Evolutionary conservation across 2,329 filamentous ascomycete species (phyloP).

Genomic region (Fusarium xyrophilum): DNA sequence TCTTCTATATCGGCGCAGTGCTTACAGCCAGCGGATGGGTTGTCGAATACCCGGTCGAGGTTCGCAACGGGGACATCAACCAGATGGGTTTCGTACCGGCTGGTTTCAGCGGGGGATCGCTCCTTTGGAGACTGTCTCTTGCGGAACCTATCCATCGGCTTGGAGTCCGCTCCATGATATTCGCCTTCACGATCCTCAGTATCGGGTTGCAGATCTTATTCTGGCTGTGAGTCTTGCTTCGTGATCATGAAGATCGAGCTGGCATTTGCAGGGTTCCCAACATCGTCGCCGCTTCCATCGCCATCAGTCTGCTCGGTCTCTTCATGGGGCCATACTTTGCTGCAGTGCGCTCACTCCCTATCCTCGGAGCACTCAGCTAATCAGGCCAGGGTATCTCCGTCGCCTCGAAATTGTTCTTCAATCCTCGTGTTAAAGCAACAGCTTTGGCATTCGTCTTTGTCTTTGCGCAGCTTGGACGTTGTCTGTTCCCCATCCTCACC

Average conservation of each 20-base stretch:
- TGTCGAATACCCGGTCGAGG: slow-evolving; percentile 67
- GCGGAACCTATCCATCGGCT: slow-evolving; percentile 65
- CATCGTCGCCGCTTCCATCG: slow-evolving; percentile 59
- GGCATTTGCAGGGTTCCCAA: slow-evolving; percentile 47
- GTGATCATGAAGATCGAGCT: fast-evolving
- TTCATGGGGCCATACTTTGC: slow-evolving; percentile 66
- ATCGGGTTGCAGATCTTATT: slow-evolving; percentile 65
- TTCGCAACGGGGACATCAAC: slow-evolving; percentile 62
- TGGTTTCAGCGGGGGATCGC: slow-evolving; percentile 64
- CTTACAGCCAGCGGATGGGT: slow-evolving; percentile 69
- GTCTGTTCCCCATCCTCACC: slow-evolving; percentile 62
- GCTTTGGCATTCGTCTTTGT: slow-evolving; percentile 61
- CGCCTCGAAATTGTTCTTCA: slow-evolving; percentile 61
- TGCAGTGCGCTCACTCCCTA: slow-evolving; percentile 48
- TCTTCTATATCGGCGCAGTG: slow-evolving; percentile 64
- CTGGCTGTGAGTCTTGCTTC: slow-evolving; percentile 55
- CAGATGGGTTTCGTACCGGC: slow-evolving; percentile 68
- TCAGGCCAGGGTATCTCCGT: slow-evolving; percentile 57
- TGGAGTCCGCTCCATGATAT: slow-evolving; percentile 64
- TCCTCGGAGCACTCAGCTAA: background rate
- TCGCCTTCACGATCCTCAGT: slow-evolving; percentile 59
- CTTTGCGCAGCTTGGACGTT: slow-evolving; percentile 62
- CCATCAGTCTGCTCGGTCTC: slow-evolving; percentile 62
- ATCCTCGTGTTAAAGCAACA: slow-evolving; percentile 46
- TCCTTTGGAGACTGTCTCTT: slow-evolving; percentile 63